phyloP scores from a whole-genome alignment of 495 filamentous ascomycete genomes.

The Aspergillus sclerotiicarbonarius region DNA sequence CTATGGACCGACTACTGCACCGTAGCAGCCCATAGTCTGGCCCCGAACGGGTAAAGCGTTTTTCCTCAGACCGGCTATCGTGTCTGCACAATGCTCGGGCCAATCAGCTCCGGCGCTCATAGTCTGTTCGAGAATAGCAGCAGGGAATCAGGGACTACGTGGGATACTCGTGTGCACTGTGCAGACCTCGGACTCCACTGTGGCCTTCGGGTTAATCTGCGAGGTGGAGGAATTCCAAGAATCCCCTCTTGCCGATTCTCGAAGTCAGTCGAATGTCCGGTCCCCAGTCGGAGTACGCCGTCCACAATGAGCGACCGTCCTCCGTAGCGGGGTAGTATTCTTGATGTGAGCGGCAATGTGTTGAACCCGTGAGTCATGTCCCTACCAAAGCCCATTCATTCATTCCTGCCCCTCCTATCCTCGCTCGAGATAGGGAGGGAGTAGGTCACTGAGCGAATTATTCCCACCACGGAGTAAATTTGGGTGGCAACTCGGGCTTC shows the following conservation, averaged over 20 bases:
- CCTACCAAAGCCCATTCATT: no score
- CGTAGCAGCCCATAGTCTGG: neutral
- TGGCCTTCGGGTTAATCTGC: neutral
- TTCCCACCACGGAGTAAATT: no score
- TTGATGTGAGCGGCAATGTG: neutral
- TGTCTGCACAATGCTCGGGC: neutral
- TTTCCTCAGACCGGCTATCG: neutral
- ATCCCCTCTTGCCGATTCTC: neutral
- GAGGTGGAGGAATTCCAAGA: neutral
- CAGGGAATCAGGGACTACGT: neutral
- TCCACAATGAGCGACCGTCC: neutral
- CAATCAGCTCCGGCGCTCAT: neutral
- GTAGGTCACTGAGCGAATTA: no score
- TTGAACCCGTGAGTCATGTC: neutral
- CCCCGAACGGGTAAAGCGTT: neutral
- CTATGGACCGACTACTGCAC: conserved; percentile 1
- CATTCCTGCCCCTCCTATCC: no score
- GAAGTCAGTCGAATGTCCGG: neutral
- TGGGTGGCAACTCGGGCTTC: no score
- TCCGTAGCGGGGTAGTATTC: neutral
- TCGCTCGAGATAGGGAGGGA: no score
- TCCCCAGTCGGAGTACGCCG: neutral
- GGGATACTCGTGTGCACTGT: neutral
- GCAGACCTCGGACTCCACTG: neutral
- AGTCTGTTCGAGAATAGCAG: neutral